These are phyloP conservation scores for Penicillium herquei DNA, from an alignment of 495 filamentous ascomycete species.

Conservation along the genomic window DNA sequence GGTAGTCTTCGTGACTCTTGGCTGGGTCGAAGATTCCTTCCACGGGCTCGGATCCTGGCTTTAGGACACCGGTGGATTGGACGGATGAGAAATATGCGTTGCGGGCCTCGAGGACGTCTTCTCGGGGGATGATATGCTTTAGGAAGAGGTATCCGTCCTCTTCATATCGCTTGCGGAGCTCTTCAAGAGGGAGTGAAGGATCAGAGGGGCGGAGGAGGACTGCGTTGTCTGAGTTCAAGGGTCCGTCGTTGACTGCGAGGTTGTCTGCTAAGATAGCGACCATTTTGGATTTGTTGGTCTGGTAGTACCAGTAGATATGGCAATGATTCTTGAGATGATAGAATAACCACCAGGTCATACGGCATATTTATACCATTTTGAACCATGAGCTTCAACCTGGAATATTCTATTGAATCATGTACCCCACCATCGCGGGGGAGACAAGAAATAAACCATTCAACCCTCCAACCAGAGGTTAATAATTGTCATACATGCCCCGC, in stretches of 20 bases:
- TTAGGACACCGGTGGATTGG: conserved; percentile 54
- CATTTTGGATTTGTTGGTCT: conserved; percentile 16
- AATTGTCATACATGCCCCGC: conserved; percentile 11
- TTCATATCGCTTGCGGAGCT: conserved; percentile 51
- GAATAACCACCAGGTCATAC: too few species aligned
- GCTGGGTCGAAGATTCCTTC: conserved; percentile 52
- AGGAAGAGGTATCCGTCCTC: conserved; percentile 61
- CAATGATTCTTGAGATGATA: too few species aligned
- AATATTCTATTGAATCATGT: too few species aligned
- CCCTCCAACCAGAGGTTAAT: conserved; percentile 16
- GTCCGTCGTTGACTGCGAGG: conserved; percentile 53
- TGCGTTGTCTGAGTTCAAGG: conserved; percentile 46
- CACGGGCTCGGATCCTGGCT: conserved; percentile 38
- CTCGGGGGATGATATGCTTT: conserved; percentile 56
- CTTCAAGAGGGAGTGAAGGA: conserved; percentile 35
- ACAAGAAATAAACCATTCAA: not conserved
- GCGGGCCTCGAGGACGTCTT: conserved; percentile 55
- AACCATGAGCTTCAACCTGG: too few species aligned
- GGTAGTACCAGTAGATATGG: too few species aligned
- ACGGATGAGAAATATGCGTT: conserved; percentile 57
- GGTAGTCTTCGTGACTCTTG: conserved; percentile 47
- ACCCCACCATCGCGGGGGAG: conserved; percentile 10
- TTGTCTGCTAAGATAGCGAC: conserved; percentile 28
- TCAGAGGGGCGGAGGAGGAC: conserved; percentile 43
- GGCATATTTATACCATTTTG: too few species aligned